Conservation (phyloP, 1,139 yeast species). For the Lizanozyma gosingica region DNA sequence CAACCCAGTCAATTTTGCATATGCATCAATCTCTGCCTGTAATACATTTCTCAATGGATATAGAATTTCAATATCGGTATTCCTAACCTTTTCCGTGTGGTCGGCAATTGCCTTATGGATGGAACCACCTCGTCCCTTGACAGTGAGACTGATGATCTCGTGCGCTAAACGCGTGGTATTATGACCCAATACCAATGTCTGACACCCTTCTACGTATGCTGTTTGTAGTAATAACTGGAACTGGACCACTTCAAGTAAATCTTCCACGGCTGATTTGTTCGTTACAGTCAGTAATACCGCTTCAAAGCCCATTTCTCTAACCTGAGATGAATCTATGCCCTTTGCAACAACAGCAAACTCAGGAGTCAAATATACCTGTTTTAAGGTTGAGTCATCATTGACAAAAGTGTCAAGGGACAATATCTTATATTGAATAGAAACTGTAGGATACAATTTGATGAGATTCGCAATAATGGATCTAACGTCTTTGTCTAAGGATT, state of each 20-base stretch:
- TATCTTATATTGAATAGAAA: slow-evolving; percentile 24
- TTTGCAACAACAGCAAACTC: slow-evolving; percentile 10
- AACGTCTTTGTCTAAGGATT: slow-evolving; percentile 11
- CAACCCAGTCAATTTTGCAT: slow-evolving; percentile 29
- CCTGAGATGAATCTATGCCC: slow-evolving; percentile 1
- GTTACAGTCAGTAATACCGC: slow-evolving; percentile 7
- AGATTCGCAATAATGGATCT: slow-evolving; percentile 14
- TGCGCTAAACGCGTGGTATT: slow-evolving; percentile 82
- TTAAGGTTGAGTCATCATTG: slow-evolving; percentile 16
- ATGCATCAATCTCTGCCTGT: slow-evolving; percentile 54
- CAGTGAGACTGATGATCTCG: slow-evolving; percentile 66
- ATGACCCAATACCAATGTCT: slow-evolving; percentile 62
- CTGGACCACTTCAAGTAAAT: slow-evolving; percentile 42
- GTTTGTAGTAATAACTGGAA: slow-evolving; percentile 39
- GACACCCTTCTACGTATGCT: slow-evolving; percentile 39
- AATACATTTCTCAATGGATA: slow-evolving; percentile 75
- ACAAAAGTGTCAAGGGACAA: slow-evolving; percentile 31
- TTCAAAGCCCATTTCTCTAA: background rate
- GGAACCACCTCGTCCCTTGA: slow-evolving; percentile 81
- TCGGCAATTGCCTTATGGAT: slow-evolving; percentile 49
- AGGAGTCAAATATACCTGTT: slow-evolving; percentile 14
- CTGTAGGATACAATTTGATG: slow-evolving; percentile 14
- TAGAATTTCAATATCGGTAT: slow-evolving; percentile 28
- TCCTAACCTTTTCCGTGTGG: slow-evolving; percentile 21
- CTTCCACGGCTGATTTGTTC: slow-evolving; percentile 56